A percentile compares a stretch with the other conserved stretches of the same genome.
phyloP scores from a whole-genome alignment of 441 rosid genomes.

The Erysimum cheiri region DNA sequence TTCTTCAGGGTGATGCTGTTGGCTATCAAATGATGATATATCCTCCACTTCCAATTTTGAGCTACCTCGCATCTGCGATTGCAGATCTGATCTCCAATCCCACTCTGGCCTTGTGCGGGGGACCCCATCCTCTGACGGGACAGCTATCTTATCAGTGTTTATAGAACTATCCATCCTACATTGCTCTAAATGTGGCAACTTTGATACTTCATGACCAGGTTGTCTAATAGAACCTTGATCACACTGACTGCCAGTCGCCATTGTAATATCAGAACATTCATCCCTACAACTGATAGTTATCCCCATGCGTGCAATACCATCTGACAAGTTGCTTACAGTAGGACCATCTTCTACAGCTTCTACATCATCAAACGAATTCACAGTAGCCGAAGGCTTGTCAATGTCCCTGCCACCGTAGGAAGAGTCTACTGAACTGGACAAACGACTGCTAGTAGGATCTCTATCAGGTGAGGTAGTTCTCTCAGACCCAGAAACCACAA shows the following conservation, averaged over 20 bases:
- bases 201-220: conserved; percentile 48
- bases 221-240: conserved; percentile 53
- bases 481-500: conserved; percentile 44
- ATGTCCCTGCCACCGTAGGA: conserved; percentile 46
- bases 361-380: conserved; percentile 40
- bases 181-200: conserved; percentile 50
- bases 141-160: conserved; percentile 30
- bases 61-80: conserved; percentile 40
- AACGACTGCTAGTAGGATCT: conserved; percentile 43
- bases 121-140: conserved; percentile 17
- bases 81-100: conserved; percentile 55
- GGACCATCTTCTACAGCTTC: conserved; percentile 42
- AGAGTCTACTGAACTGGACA: conserved; percentile 45
- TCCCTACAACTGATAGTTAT: conserved; percentile 41
- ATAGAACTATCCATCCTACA: conserved; percentile 36
- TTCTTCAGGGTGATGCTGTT: conserved; percentile 70
- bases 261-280: conserved; percentile 44
- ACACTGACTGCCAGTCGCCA: conserved; percentile 45
- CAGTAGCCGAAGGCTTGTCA: conserved; percentile 41
- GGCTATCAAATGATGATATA: conserved; percentile 68
- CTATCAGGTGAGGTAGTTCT: conserved; percentile 48
- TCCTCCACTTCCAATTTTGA: conserved; percentile 64
- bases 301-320: conserved; percentile 51
- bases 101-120: conserved; percentile 39
- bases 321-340: conserved; percentile 45